phyloP scores from a whole-genome alignment of 106 monocot species.

The Dendrobium nobile region DNA sequence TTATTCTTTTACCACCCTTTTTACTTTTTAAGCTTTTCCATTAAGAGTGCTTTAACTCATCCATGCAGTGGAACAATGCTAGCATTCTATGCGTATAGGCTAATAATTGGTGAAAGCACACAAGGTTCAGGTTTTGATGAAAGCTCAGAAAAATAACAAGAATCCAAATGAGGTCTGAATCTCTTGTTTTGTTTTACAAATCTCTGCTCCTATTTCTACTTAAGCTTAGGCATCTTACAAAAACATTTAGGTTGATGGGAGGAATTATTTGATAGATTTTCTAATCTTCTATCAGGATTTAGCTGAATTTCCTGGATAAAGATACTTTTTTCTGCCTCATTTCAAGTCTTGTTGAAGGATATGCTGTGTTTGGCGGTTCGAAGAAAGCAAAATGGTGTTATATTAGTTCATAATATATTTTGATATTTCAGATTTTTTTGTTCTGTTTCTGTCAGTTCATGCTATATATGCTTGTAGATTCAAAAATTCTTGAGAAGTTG shows the following conservation, averaged over 20 bases:
- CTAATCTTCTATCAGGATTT: background rate
- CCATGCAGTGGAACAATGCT: conserved; percentile 34
- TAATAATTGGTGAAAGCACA: conserved; percentile 11
- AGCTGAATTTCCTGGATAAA: background rate
- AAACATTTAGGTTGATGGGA: background rate
- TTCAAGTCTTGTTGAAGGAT: too few relatives aligned
- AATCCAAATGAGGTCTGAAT: background rate
- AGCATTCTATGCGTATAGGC: conserved; percentile 32
- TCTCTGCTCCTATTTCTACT: background rate
- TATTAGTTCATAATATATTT: too few relatives aligned
- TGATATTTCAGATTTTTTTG: too few relatives aligned
- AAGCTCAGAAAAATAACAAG: conserved; percentile 14
- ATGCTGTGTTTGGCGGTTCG: too few relatives aligned
- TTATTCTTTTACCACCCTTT: too few relatives aligned
- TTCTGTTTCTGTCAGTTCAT: too few relatives aligned
- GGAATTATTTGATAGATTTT: background rate
- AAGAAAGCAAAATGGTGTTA: too few relatives aligned
- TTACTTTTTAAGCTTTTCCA: too few relatives aligned
- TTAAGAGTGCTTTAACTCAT: too few relatives aligned
- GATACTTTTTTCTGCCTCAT: too few relatives aligned
- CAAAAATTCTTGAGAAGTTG: too few relatives aligned
- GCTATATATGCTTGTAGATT: too few relatives aligned
- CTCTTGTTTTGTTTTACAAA: background rate
- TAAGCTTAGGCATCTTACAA: background rate
- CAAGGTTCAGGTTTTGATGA: conserved; percentile 13